phyloP scores from a whole-genome alignment of 176 grass and related monocot species.

The Musa itinerans region DNA sequence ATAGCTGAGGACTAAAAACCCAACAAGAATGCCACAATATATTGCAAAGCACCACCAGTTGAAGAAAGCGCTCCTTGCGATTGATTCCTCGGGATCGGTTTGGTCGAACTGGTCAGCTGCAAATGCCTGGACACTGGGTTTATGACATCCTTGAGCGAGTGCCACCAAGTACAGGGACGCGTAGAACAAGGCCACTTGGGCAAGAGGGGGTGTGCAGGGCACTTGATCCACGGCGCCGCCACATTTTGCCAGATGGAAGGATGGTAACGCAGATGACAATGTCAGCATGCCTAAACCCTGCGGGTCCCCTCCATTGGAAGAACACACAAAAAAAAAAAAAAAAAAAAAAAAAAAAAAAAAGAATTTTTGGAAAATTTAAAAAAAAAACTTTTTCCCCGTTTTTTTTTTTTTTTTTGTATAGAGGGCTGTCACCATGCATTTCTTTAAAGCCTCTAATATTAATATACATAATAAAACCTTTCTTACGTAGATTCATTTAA shows the following conservation, averaged over 20 bases:
- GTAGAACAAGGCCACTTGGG: conserved; percentile 48
- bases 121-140: conserved; percentile 82
- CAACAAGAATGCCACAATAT: conserved; percentile 24
- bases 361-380: too few relatives aligned
- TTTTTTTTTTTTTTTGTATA: too few relatives aligned
- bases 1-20: conserved; percentile 40
- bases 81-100: not conserved
- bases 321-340: not conserved
- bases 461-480: too few relatives aligned
- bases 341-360: too few relatives aligned
- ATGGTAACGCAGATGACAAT: conserved; percentile 40
- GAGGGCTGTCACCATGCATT: too few relatives aligned
- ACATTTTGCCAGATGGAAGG: conserved; percentile 28
- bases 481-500: too few relatives aligned
- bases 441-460: too few relatives aligned
- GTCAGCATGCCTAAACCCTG: conserved; percentile 81
- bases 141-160: conserved; percentile 63
- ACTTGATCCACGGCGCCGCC: conserved; percentile 7
- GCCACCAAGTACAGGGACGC: conserved; percentile 62
- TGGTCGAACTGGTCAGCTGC: conserved; percentile 73
- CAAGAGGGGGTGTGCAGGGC: conserved; percentile 23
- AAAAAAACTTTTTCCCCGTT: too few relatives aligned
- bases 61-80: conserved; percentile 50
- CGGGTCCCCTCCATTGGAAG: not conserved
- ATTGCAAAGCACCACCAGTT: conserved; percentile 73